phyloP scores from a whole-genome alignment of 2,329 filamentous ascomycete genomes.

The Botryotinia calthae region DNA sequence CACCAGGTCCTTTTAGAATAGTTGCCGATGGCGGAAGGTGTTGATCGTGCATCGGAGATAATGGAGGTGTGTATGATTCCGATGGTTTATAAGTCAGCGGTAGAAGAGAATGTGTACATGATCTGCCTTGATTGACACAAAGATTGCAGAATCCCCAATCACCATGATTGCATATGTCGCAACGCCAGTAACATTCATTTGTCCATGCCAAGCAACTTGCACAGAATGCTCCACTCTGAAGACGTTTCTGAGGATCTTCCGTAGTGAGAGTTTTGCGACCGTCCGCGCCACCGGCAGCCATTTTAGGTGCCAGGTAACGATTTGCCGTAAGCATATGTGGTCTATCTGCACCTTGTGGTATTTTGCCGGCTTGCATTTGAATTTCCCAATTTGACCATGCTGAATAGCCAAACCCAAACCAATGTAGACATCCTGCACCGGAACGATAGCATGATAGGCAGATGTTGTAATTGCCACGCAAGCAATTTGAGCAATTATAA shows the following conservation, averaged over 20 bases:
- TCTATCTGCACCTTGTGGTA: constrained; percentile 41
- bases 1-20: constrained; percentile 48
- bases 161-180: constrained; percentile 80
- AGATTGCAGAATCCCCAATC: constrained; percentile 93
- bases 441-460: constrained; percentile 78
- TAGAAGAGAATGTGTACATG: constrained; percentile 78
- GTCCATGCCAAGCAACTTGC: constrained; percentile 69
- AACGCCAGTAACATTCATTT: constrained; percentile 88
- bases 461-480: constrained; percentile 70
- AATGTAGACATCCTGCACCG: constrained; percentile 76
- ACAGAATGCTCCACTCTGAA: constrained; percentile 84
- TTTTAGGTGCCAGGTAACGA: constrained; percentile 53
- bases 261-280: constrained; percentile 58
- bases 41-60: constrained; percentile 44
- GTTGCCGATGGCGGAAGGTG: constrained; percentile 47
- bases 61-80: constrained; percentile 40
- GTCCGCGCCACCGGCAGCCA: constrained; percentile 51
- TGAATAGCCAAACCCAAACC: constrained; percentile 80
- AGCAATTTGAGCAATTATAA: constrained; percentile 75
- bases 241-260: constrained; percentile 63
- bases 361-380: constrained; percentile 39
- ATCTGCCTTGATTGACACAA: constrained; percentile 79
- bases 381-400: constrained; percentile 68
- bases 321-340: constrained; percentile 59
- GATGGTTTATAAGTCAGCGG: constrained; percentile 64